A percentile compares a stretch with the other conserved stretches of the same genome.
phyloP scores from a whole-genome alignment of 1,284 basidiomycete species.

The Cutaneotrichosporon sp. region DNA sequence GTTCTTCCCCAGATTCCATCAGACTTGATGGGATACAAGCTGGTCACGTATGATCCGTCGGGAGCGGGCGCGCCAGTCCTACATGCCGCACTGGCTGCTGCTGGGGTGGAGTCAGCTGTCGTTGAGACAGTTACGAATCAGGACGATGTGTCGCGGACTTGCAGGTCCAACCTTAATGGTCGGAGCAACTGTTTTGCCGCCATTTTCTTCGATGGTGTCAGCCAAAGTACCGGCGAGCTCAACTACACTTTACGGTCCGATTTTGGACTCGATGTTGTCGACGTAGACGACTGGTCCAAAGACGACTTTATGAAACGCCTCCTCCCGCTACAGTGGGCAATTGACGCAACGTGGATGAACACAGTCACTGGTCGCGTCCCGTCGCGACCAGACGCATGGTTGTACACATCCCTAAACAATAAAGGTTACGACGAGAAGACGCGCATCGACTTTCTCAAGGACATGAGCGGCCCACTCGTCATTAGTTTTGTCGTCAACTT shows the following conservation, averaged over 20 bases:
- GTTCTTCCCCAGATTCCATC: conserved; percentile 59
- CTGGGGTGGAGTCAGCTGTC: conserved; percentile 54
- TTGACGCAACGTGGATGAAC: conserved; percentile 71
- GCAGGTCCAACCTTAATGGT: conserved; percentile 70
- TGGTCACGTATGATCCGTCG: conserved; percentile 60
- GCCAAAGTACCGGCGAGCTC: conserved; percentile 47
- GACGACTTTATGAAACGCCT: conserved; percentile 66
- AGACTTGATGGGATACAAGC: conserved; percentile 59
- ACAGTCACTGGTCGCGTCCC: conserved; percentile 59
- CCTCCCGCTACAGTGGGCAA: conserved; percentile 71
- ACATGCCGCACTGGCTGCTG: conserved; percentile 58
- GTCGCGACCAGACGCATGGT: conserved; percentile 66
- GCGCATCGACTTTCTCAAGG: conserved; percentile 62
- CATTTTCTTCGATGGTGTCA: conserved; percentile 65
- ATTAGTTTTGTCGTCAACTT: conserved; percentile 66
- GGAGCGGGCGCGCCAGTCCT: conserved; percentile 59
- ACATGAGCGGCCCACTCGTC: conserved; percentile 63
- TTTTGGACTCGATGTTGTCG: conserved; percentile 63
- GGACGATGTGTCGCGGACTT: conserved; percentile 59
- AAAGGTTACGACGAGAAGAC: conserved; percentile 60
- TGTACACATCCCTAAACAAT: conserved; percentile 67
- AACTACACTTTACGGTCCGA: conserved; percentile 72
- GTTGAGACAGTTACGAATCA: conserved; percentile 57
- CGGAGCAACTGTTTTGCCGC: conserved; percentile 70
- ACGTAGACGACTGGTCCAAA: conserved; percentile 64